Conservation (phyloP, 2,329 filamentous ascomycete species). For the Ceratocystis smalleyi region DNA sequence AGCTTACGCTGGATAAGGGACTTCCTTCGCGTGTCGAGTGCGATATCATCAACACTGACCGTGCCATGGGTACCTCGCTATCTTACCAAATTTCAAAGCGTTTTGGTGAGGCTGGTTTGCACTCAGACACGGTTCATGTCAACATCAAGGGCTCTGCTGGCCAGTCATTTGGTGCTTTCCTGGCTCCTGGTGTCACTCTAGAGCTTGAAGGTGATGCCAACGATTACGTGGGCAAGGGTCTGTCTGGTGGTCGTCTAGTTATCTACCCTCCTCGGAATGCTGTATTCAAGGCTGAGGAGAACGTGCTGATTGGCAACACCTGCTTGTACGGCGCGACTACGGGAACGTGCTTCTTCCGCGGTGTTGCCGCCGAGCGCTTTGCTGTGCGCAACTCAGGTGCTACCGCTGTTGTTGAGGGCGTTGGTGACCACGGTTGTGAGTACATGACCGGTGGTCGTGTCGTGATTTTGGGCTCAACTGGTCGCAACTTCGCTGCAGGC, state of each 20-base stretch:
- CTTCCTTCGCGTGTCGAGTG: constrained; percentile 86
- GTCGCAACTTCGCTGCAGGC: constrained; percentile 92
- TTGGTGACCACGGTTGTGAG: constrained; percentile 92
- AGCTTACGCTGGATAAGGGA: constrained; percentile 86
- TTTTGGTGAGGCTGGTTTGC: constrained; percentile 76
- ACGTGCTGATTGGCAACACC: constrained; percentile 82
- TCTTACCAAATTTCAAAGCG: constrained; percentile 92
- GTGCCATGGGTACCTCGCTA: constrained; percentile 79
- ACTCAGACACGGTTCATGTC: constrained; percentile 84
- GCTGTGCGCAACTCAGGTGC: constrained; percentile 93
- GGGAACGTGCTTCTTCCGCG: constrained; percentile 90
- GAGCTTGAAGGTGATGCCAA: constrained; percentile 93
- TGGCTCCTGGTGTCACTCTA: constrained; percentile 82
- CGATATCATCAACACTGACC: constrained; percentile 92
- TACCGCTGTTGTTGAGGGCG: constrained; percentile 87
- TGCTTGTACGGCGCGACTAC: constrained; percentile 88
- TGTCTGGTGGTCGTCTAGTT: constrained; percentile 84
- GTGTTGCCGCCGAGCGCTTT: constrained; percentile 90
- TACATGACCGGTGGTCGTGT: constrained; percentile 97
- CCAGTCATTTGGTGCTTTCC: constrained; percentile 89
- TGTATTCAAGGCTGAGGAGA: constrained; percentile 92
- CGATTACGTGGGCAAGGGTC: constrained; percentile 90
- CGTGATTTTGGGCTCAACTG: constrained; percentile 71
- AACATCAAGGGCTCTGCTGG: constrained; percentile 94
- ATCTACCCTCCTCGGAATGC: constrained; percentile 82